phyloP scores from a whole-genome alignment of 2,329 filamentous ascomycete genomes.

The Tricladium varicosporioides region DNA sequence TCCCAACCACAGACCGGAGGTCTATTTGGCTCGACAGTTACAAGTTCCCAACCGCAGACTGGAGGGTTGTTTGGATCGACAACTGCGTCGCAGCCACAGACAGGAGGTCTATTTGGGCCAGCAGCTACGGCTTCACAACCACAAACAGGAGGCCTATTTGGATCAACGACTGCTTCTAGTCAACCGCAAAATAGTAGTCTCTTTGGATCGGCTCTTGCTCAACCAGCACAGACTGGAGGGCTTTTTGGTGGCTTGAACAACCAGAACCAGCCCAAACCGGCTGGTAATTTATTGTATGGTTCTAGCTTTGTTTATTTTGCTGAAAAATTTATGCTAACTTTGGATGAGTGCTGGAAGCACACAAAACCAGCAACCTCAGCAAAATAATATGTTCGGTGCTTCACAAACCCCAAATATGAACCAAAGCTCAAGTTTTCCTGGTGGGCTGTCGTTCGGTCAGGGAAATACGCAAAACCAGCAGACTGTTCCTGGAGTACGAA shows the following conservation, averaged over 20 bases:
- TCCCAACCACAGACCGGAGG: slow-evolving; percentile 22
- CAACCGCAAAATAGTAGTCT: slow-evolving; percentile 28
- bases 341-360: slow-evolving; percentile 23
- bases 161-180: slow-evolving; percentile 23
- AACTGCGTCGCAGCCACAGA: slow-evolving; percentile 18
- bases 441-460: slow-evolving; percentile 45
- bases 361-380: slow-evolving; percentile 30
- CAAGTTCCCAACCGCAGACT: slow-evolving; percentile 18
- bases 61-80: slow-evolving; percentile 36
- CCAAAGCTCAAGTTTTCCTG: slow-evolving; percentile 27
- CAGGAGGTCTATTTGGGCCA: slow-evolving; percentile 33
- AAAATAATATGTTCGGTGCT: slow-evolving; percentile 21
- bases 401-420: slow-evolving; percentile 20
- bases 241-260: slow-evolving; percentile 28
- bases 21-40: slow-evolving; percentile 28
- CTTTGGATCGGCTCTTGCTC: slow-evolving; percentile 33
- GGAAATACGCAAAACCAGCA: slow-evolving; percentile 45
- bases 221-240: slow-evolving; percentile 30
- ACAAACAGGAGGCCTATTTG: slow-evolving; percentile 29
- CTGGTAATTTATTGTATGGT: slow-evolving; percentile 33
- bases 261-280: slow-evolving; percentile 30
- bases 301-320: background rate
- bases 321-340: background rate
- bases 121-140: slow-evolving; percentile 17
- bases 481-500: slow-evolving; percentile 68